phyloP scores from a whole-genome alignment of 1,284 basidiomycete genomes.

The Cutaneotrichosporon dermatis region DNA sequence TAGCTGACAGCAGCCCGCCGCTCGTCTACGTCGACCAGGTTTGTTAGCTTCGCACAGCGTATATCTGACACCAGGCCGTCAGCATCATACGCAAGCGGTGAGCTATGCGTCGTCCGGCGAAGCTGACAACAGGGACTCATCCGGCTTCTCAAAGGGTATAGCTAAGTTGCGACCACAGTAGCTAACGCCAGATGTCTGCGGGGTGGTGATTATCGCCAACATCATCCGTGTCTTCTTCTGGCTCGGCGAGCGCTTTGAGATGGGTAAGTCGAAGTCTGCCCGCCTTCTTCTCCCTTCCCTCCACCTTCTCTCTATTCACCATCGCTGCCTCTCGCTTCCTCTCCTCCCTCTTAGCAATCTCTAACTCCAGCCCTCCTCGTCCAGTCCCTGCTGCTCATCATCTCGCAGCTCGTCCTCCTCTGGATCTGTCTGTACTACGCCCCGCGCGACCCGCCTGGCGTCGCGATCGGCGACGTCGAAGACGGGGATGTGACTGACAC shows the following conservation, averaged over 20 bases:
- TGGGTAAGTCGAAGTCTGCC: constrained; percentile 25
- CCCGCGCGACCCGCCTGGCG: constrained; percentile 17
- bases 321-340: too few relatives aligned
- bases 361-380: constrained; percentile 47
- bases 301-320: too few relatives aligned
- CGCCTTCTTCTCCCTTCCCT: neutral
- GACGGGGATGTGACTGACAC: constrained; percentile 3
- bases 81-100: constrained; percentile 52
- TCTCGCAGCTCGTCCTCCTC: constrained; percentile 52
- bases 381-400: constrained; percentile 51
- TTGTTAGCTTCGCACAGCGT: constrained; percentile 20
- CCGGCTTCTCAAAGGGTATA: constrained; percentile 48
- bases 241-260: constrained; percentile 53
- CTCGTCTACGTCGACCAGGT: constrained; percentile 51
- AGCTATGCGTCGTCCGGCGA: constrained; percentile 8
- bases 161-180: too few relatives aligned
- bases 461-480: neutral
- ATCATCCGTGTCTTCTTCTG: constrained; percentile 51
- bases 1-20: constrained; percentile 43
- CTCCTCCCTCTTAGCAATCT: too few relatives aligned
- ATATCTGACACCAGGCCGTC: constrained; percentile 34
- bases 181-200: constrained; percentile 37
- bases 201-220: constrained; percentile 48
- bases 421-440: constrained; percentile 52
- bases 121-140: constrained; percentile 42